Evolutionary conservation across 2,329 filamentous ascomycete species (phyloP), one percentile per base, ranked within the genome.

Genomic region (Claviceps purpurea): DNA sequence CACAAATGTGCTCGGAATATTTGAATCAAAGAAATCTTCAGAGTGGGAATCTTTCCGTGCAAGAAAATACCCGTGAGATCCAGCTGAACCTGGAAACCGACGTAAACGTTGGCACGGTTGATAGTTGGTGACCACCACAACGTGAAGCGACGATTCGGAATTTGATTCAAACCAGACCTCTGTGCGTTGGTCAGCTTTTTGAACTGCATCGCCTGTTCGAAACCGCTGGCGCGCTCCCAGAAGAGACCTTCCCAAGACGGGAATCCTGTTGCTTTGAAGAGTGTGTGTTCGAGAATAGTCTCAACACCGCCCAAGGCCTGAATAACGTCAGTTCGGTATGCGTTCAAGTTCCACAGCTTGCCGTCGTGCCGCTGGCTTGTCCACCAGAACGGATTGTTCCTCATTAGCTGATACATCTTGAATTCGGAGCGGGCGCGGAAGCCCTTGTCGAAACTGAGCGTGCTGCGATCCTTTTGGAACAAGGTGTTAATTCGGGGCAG

Each of bases 311-410:
- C 91, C 47, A 96, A 72, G 0, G 91, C 90, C 66, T 97, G 93
- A 54, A 98, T 98, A 10, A 96, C 89, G 71, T 98, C 93, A 6
- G 93, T 96, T 56, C 93, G 77, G 70, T 97, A 96, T 1, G 89
- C 87, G 58, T 97, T 97, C 51, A 98, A 68, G 57, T 96, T 96
- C 93, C 93, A 98, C 4, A 98, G 70, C 64, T 97, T 97, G 64
- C 93, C 93, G 62, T 98, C 93, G 62, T 98, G 94, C 41, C 93
- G 78, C 68, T 97, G 91, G 62, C 87, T 95, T 4, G 93, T 98
- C 93, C 93, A 98, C 89, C 90, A 96, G 76, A 97, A 97, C 0
- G 93, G 93, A 65, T 97, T 96, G 70, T 86, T 94, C 80, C 95
- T 96, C 91, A 98, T 97, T 55, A 97, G 76, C 67, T 97, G 91